A percentile compares a stretch with the other conserved stretches of the same genome.
These are phyloP conservation scores for Hypoxylon perforatum DNA, from an alignment of 495 filamentous ascomycete species.

Conservation along the genomic window DNA sequence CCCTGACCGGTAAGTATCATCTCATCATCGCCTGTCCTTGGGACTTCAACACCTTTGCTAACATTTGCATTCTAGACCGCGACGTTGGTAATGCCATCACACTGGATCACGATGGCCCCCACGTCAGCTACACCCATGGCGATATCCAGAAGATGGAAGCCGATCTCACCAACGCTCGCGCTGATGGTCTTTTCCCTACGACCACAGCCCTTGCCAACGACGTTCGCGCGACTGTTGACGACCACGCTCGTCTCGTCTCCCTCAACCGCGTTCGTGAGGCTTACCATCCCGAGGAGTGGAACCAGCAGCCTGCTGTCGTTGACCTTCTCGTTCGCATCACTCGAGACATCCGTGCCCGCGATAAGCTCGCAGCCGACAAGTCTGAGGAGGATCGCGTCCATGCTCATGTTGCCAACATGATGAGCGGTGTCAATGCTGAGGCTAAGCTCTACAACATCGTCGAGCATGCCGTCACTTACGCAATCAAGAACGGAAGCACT, in stretches of 20 bases:
- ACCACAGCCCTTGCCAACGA: slow-evolving; percentile 29
- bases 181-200: slow-evolving; percentile 35
- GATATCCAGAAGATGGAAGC: slow-evolving; percentile 30
- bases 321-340: slow-evolving; percentile 31
- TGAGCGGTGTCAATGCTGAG: slow-evolving; percentile 39
- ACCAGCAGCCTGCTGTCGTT: slow-evolving; percentile 13
- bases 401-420: slow-evolving; percentile 37
- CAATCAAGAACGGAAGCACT: slow-evolving; percentile 22
- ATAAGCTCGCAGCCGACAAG: slow-evolving; percentile 34
- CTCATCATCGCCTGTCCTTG: background rate
- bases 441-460: slow-evolving; percentile 42
- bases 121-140: background rate
- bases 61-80: slow-evolving; percentile 2
- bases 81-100: background rate
- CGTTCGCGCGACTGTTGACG: slow-evolving; percentile 14
- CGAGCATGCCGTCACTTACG: slow-evolving; percentile 38
- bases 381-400: slow-evolving; percentile 35
- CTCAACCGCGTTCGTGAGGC: slow-evolving; percentile 23
- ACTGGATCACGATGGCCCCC: background rate
- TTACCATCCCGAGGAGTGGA: slow-evolving; percentile 33
- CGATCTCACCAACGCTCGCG: slow-evolving; percentile 35
- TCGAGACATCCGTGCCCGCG: slow-evolving; percentile 38
- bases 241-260: slow-evolving; percentile 26
- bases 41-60: slow-evolving; percentile 4
- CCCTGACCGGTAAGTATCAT: slow-evolving; percentile 17